These are phyloP conservation scores for Fusarium neocosmosporiellum DNA, from an alignment of 2,329 filamentous ascomycete genomes.

Conservation along the genomic window DNA sequence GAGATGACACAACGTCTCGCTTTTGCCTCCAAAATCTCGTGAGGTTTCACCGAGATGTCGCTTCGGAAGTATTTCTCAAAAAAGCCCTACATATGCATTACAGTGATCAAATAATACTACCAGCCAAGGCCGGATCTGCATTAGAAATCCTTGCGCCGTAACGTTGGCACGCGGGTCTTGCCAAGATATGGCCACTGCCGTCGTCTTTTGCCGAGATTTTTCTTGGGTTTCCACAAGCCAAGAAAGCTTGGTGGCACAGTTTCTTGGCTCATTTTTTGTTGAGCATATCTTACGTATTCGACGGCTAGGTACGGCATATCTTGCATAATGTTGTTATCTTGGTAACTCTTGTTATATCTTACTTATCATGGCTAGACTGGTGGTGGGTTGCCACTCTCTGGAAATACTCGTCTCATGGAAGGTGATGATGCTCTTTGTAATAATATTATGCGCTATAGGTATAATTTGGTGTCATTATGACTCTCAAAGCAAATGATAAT, in stretches of 20 bases:
- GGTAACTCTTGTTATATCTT: not conserved
- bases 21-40: not conserved
- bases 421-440: not conserved
- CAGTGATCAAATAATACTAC: not conserved
- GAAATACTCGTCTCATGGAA: not conserved
- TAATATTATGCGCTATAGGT: not conserved
- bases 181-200: not conserved
- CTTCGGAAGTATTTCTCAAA: not conserved
- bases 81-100: not conserved
- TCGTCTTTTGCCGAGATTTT: not conserved
- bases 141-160: not conserved
- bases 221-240: not conserved
- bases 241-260: not conserved
- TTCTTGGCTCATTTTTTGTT: not conserved
- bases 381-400: not conserved
- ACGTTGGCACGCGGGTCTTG: not conserved
- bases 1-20: not conserved
- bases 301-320: not conserved
- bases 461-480: not conserved
- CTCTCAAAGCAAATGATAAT: not conserved
- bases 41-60: not conserved
- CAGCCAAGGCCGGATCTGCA: slow-evolving; percentile 1
- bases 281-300: not conserved
- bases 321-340: not conserved
- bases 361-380: not conserved